Base-by-base conservation (phyloP, 768 basidiomycete genomes). In the Dioszegia aurantiaca region DNA sequence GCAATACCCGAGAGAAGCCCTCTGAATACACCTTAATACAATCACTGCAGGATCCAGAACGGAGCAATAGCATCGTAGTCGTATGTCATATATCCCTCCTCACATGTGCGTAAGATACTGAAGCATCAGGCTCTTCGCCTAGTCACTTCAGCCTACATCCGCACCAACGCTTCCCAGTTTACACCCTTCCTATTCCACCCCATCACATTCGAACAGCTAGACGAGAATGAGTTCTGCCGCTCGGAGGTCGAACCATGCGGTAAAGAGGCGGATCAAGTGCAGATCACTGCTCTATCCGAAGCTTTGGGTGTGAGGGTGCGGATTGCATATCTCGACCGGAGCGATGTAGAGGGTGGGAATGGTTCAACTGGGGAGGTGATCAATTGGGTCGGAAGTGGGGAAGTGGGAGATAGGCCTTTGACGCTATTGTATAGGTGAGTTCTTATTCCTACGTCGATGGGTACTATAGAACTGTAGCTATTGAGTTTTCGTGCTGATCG, bases 71-170 rank as follows among this genome's bases (percentile, higher is more conserved):
- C 40, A 75, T 77, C 24, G 75, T 76, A 23, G 68, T 72, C n/a
- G 72, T 72, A 40, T 64, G 72, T 64, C n/a, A 8, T 33, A 23
- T n/a, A 27, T 51, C 27, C 9, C 37, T 43, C 49, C 27, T 26
- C 8, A 31, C 44, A 9, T n/a, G n/a, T n/a, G n/a, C n/a, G n/a
- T n/a, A n/a, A n/a, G n/a, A n/a, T 9, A 10, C 26, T 33, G 0
- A 51, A 86, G 85, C 79, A 83, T 84, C 23, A 84, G 90, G 70
- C 86, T 73, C 81, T 97, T 64, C 83, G 93, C 43, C 80, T 93
- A 56, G 77, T 92, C 19, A 88, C 93, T 64, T 88, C 89, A 0
- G 86, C 90, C 2, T 84, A 89, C 75, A 87, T 94, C 59, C 86
- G 86, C 21, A 70, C 81, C 4, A 80, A 87, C 63, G 78, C 82